Evolutionary conservation across 202 grass and related monocot species (phyloP), one percentile per base, ranked within the genome.

Genomic region (Tripidium arundinaceum): DNA sequence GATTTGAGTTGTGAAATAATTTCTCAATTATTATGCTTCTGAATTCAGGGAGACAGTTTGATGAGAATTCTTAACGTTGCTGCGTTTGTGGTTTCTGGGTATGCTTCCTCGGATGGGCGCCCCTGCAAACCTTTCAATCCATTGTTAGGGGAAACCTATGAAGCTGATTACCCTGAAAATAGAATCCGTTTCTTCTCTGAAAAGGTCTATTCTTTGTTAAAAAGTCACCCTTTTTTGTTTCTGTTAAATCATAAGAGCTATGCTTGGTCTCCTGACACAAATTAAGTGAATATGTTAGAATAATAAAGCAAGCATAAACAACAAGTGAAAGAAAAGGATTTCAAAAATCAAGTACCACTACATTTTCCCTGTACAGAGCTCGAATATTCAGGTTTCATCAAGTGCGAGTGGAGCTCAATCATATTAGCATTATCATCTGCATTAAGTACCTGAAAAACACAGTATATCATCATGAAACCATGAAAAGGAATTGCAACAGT

Each of bases 121-220:
- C 86, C 82, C 36, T 89, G 91, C 81, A 94, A 94, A 87, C 91
- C 91, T 79, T 94, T 94, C 86, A 94, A 94, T 77, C 91, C 91
- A 72, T 70, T 94, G 58, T 64, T 94, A 82, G 91, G 91, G 57
- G 91, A 94, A 88, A 94, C 91, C n/a, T 94, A 94, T 29, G 91
- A 94, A 89, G 88, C 86, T 69, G 86, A 94, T 29, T 91, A 72
- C 81, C 83, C 86, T 89, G 91, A 94, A 68, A 94, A 91, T 55
- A 86, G 86, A 21, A 67, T 94, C 25, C 88, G 77, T 60, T 94
- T 94, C 86, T 89, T 94, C 59, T 84, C 91, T 57, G 91, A 94
- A 78, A 94, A 94, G 88, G 91, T 94, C 15, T 75, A 77, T 84
- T 88, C 18, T 50, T 50, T 50, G 15, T 50, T 58, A 22, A 58